A percentile compares a stretch with the other conserved stretches of the same genome.
Conservation (phyloP, 2,329 filamentous ascomycete genomes). For the Triangularia setosa region DNA sequence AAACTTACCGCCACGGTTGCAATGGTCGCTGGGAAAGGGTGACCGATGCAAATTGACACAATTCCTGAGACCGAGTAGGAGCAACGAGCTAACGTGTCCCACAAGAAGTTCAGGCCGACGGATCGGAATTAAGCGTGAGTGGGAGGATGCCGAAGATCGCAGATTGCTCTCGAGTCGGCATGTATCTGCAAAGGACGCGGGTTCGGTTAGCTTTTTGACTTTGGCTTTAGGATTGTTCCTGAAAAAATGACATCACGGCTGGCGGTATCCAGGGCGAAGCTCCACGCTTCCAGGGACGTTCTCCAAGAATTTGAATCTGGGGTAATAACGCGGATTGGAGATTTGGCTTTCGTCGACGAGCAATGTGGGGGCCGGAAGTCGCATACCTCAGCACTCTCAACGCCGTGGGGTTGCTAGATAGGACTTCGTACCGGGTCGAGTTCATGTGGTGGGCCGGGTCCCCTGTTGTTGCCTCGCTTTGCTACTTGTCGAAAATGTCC, state of each 20-base stretch:
- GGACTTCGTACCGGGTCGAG: conserved; percentile 25
- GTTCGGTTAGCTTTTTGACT: conserved; percentile 26
- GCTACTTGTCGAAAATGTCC: neutral
- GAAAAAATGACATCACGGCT: conserved; percentile 22
- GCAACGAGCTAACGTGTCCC: conserved; percentile 65
- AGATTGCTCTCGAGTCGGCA: conserved; percentile 36
- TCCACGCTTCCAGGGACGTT: neutral
- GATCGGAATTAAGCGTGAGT: conserved; percentile 37
- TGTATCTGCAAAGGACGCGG: conserved; percentile 38
- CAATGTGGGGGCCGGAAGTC: neutral
- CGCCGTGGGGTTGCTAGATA: conserved; percentile 26
- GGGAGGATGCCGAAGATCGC: conserved; percentile 31
- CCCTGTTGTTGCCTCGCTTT: neutral
- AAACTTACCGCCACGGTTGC: conserved; percentile 51
- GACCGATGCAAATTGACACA: conserved; percentile 46
- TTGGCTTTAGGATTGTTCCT: conserved; percentile 15
- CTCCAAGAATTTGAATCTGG: conserved; percentile 9
- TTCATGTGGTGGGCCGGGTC: conserved; percentile 26
- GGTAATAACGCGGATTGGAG: neutral
- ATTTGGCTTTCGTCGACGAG: neutral
- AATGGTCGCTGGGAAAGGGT: conserved; percentile 29
- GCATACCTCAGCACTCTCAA: conserved; percentile 28
- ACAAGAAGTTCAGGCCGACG: conserved; percentile 41
- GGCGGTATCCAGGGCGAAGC: neutral
- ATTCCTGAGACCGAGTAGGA: conserved; percentile 51